Conservation (phyloP, 2,329 filamentous ascomycete genomes). For the Trichoderma harzianum region DNA sequence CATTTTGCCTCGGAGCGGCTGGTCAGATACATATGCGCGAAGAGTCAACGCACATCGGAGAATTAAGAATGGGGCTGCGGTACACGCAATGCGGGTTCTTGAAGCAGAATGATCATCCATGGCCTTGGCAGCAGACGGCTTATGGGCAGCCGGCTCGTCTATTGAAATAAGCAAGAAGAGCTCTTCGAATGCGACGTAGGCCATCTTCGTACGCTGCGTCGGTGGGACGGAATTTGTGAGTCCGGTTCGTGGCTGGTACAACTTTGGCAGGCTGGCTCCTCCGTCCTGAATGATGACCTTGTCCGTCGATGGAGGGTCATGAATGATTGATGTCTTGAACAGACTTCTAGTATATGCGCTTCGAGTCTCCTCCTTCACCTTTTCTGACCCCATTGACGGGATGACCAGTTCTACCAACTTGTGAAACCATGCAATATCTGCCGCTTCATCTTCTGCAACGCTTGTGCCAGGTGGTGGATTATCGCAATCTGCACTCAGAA, state of each 20-base stretch:
- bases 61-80: conserved; percentile 76
- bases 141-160: conserved; percentile 35
- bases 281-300: conserved; percentile 49
- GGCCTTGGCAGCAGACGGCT: conserved; percentile 33
- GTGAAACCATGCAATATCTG: conserved; percentile 74
- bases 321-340: conserved; percentile 79
- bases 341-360: conserved; percentile 70
- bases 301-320: conserved; percentile 57
- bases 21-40: conserved; percentile 85
- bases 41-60: conserved; percentile 76
- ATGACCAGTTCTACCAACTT: conserved; percentile 69
- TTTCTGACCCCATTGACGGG: conserved; percentile 63
- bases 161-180: conserved; percentile 66
- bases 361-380: conserved; percentile 64
- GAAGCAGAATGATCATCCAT: conserved; percentile 30
- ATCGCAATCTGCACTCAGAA: conserved; percentile 62
- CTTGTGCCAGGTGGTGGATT: conserved; percentile 43
- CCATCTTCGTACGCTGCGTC: conserved; percentile 66
- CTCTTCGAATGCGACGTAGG: conserved; percentile 76
- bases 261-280: conserved; percentile 49
- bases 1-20: conserved; percentile 83
- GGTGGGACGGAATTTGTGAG: conserved; percentile 67
- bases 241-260: conserved; percentile 66
- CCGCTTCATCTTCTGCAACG: conserved; percentile 68
- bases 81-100: conserved; percentile 64